Evolutionary conservation across 345 rosid species (phyloP).

Genomic region (Murraya paniculata): DNA sequence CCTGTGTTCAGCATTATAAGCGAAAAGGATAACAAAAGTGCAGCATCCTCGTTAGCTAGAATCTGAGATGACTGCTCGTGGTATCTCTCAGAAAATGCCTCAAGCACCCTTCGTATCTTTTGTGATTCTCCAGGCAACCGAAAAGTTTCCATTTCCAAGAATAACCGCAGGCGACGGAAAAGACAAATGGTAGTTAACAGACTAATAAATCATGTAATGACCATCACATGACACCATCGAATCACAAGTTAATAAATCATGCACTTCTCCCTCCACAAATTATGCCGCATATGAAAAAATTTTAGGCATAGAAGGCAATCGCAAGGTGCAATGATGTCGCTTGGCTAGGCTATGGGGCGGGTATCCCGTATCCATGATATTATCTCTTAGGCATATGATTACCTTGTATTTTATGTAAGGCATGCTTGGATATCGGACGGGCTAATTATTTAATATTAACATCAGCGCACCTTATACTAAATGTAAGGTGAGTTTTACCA

Average conservation of each 20-base stretch:
- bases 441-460: too few species aligned
- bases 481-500: too few species aligned
- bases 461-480: fast-evolving
- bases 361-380: too few species aligned
- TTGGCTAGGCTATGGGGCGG: not conserved
- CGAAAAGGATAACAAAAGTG: conserved; percentile 84
- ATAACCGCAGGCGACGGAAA: conserved; percentile 40
- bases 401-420: too few species aligned
- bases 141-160: conserved; percentile 67
- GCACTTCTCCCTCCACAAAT: conserved; percentile 11
- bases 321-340: conserved; percentile 5
- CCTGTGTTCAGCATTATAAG: conserved; percentile 96
- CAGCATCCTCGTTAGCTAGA: conserved; percentile 94
- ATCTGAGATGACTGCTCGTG: conserved; percentile 89
- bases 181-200: too few species aligned
- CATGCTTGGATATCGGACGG: too few species aligned
- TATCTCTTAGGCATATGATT: too few species aligned
- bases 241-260: too few species aligned
- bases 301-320: conserved; percentile 1
- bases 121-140: conserved; percentile 98
- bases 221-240: too few species aligned
- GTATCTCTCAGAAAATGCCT: conserved; percentile 97
- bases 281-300: conserved; percentile 15
- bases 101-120: conserved; percentile 95
- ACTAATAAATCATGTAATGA: too few species aligned